Percentiles rank a stretch among this genome's conserved stretches.
Conservation (phyloP, 108 stramenopile genomes). For the Conticribra weissflogii region DNA sequence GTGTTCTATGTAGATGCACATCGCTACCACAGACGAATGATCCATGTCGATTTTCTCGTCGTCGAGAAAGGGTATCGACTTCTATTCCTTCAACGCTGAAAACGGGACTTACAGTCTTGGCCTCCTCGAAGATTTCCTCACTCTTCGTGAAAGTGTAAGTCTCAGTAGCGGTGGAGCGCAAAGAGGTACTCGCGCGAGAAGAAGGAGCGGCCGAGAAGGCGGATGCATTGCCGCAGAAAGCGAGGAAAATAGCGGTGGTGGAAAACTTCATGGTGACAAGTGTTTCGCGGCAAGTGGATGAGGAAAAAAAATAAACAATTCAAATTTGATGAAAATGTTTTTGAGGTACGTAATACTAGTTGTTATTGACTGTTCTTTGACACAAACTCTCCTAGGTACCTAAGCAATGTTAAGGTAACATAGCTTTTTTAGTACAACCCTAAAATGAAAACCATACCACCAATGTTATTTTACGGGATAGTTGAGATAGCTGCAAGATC, state of each 20-base stretch:
- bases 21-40: too few species aligned
- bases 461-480: too few species aligned
- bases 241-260: slow-evolving; percentile 57
- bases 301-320: too few species aligned
- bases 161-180: slow-evolving; percentile 47
- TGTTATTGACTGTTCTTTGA: too few species aligned
- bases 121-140: slow-evolving; percentile 89
- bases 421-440: too few species aligned
- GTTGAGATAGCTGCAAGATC: too few species aligned
- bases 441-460: too few species aligned
- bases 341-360: too few species aligned
- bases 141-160: slow-evolving; percentile 84
- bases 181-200: slow-evolving; percentile 22
- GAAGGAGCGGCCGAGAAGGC: slow-evolving; percentile 63
- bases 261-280: slow-evolving; percentile 68
- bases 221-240: slow-evolving; percentile 52
- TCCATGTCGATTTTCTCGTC: slow-evolving; percentile 3
- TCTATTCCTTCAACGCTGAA: not conserved
- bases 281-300: not conserved
- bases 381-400: too few species aligned
- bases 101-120: slow-evolving; percentile 70
- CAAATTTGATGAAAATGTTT: too few species aligned
- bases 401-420: too few species aligned
- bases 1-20: too few species aligned
- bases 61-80: not conserved